Evolutionary conservation across 2,329 filamentous ascomycete species (phyloP), one percentile per base, ranked within the genome.

Genomic region (Chaetomium sp.): DNA sequence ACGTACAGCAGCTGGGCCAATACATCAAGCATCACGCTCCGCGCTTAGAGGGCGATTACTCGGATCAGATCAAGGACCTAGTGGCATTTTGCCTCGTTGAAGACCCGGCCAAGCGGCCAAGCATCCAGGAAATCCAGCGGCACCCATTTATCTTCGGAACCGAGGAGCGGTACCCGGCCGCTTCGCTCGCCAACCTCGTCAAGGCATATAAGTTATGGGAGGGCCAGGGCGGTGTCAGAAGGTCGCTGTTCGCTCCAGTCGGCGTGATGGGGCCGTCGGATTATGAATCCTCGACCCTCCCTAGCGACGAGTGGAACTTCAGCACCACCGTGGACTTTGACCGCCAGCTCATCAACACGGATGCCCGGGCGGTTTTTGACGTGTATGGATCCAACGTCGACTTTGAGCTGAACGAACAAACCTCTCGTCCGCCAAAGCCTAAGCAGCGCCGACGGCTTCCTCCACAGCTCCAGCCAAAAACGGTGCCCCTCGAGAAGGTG

Each of bases 161-260:
- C 0, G 80, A 82, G 7, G 79, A 84, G 16, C 79, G 79, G 53
- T 88, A 90, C 71, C 90, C 91, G 0, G 87, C 87, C 0, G 83
- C 83, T 0, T 83, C 81, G 4, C 81, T 94, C 2, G 79, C 85
- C 2, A 81, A 86, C 65, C 80, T 94, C 1, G 88, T 94, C 10
- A 85, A 87, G 68, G 87, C 86, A 13, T 94, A 90, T 77, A 89
- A 87, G 72, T 73, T 88, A 23, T 94, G 91, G 91, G 90, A 93
- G 74, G 83, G 87, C 8, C 84, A 86, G 70, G 91, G 91, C 27
- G 90, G 90, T 31, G 86, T 85, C 69, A 84, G 91, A 54, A 85
- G 85, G 67, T 89, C 87, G 19, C 78, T 90, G 0, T 90, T 90
- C 68, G 82, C 82, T 6, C 76, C 81, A 2, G 84, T 84, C 25